Evolutionary conservation across 2,329 filamentous ascomycete species (phyloP), one percentile per base, ranked within the genome.

Genomic region (Chalaropsis ovoidea): DNA sequence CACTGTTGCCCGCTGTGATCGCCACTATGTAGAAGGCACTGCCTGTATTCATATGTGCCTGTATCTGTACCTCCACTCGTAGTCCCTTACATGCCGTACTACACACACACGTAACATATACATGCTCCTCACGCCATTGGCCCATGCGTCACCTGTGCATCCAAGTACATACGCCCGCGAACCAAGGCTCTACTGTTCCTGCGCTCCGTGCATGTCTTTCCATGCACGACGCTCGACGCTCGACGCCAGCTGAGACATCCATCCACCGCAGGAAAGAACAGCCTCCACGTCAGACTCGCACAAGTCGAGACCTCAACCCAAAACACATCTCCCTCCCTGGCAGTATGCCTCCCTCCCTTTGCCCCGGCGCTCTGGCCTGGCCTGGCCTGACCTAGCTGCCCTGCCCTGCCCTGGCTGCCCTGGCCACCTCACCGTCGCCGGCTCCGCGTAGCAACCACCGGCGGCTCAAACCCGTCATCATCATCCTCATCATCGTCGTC

Each of bases 401-500:
- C 52, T 42, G 17, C 47, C 49, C 10, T 19, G 19, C 19, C 62
- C 35, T 43, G 19, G 8, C n/a, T 3, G 24, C 49, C 17, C 27
- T n/a, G 1, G 7, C 60, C 39, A n/a, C 19, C 22, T 58, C 27
- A 54, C 27, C 62, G 52, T 56, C 39, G 24, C 27, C 62, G 47
- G 15, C 65, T 63, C 58, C 68, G 43, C 62, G 65, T 61, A 64
- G 17, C 58, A 52, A 17, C 15, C 19, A 47, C 39, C 31, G 65
- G 52, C 5, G 81, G 76, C 72, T 86, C 82, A 72, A 87, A 86
- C 0, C 78, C 75, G 72, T 85, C 81, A 49, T 84, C 82, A 65
- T 84, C 82, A 0, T 81, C 83, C 47, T 87, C 47, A 0, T 52
- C 85, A 72, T 85, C 74, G 71, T 84, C 81, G 54, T 85, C 82